Evolutionary conservation across 495 filamentous ascomycete genomes (phyloP), one percentile per base, ranked within the genome.

Genomic region (Penicillium roqueforti): DNA sequence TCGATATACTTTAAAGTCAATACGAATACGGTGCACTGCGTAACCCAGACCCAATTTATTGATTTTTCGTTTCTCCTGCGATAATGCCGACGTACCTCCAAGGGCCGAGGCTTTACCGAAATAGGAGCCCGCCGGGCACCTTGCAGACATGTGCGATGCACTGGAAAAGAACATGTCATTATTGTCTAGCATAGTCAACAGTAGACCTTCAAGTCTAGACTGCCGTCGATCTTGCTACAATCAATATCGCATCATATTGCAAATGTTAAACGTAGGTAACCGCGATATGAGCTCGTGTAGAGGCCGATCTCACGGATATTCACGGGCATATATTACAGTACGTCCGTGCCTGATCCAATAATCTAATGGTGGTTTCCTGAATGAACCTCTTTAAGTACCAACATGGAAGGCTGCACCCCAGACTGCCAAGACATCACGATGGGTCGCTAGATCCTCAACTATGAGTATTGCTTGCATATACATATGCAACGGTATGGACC

Each of bases 391-490:
- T n/a, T n/a, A n/a, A n/a, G n/a, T n/a, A n/a, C n/a, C n/a, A n/a
- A n/a, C n/a, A n/a, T n/a, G n/a, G n/a, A 29, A 37, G n/a, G n/a
- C 46, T 40, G 42, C 34, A 54, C 42, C 41, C 51, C 51, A 40
- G 36, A 47, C 11, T 4, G 23, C 51, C 51, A 47, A 47, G 25
- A 43, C 51, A 54, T 54, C 34, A 9, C 22, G 41, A 54, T 54
- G 51, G 51, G 51, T 47, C 44, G 5, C 44, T 47, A n/a, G 32
- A 20, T 20, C 19, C 11, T 34, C 28, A 11, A 34, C 28, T 47
- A 26, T 18, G 29, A 34, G 26, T 46, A 46, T 47, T 47, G 16
- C 44, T 47, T 47, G 44, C 44, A 47, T 47, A 16, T 13, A 31
- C 28, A 31, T 36, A 36, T 61, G 57, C 47, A 36, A 36, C n/a